Conservation (phyloP, 78 protist species). For the Acrasis kona region DNA sequence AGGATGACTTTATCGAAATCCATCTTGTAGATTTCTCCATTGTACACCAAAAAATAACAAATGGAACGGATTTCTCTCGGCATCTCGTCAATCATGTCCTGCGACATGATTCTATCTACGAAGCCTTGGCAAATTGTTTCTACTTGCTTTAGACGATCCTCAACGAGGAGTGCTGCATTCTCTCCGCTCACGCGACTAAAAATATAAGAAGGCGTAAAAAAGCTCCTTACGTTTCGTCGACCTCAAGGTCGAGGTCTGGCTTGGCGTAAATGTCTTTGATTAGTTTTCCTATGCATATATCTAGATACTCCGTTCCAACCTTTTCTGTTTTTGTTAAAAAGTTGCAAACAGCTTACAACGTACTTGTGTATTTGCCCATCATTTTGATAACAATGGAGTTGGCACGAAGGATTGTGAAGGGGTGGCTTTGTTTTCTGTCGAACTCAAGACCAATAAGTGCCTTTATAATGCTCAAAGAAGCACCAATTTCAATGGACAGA, state of each 20-base stretch:
- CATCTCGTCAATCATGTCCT: background rate
- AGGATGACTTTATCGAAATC: background rate
- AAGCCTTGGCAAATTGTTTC: background rate
- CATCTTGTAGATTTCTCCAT: background rate
- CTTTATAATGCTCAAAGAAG: background rate
- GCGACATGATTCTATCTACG: background rate
- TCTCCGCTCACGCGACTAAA: background rate
- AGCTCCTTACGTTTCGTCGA: background rate
- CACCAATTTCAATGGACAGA: background rate
- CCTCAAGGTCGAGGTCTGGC: background rate
- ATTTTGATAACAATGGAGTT: conserved; percentile 1
- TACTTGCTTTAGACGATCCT: background rate
- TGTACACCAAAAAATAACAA: background rate
- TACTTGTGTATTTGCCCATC: conserved; percentile 2
- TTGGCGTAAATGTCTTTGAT: background rate
- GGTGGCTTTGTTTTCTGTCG: background rate
- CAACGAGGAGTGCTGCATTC: background rate
- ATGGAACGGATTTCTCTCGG: conserved; percentile 1
- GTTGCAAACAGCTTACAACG: background rate
- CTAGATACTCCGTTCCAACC: background rate
- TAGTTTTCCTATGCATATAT: background rate
- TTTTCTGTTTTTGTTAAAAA: background rate
- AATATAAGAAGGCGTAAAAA: background rate
- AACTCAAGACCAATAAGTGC: background rate
- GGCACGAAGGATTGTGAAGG: background rate